phyloP scores from a whole-genome alignment of 345 rosid genomes.

The Carallia brachiata region DNA sequence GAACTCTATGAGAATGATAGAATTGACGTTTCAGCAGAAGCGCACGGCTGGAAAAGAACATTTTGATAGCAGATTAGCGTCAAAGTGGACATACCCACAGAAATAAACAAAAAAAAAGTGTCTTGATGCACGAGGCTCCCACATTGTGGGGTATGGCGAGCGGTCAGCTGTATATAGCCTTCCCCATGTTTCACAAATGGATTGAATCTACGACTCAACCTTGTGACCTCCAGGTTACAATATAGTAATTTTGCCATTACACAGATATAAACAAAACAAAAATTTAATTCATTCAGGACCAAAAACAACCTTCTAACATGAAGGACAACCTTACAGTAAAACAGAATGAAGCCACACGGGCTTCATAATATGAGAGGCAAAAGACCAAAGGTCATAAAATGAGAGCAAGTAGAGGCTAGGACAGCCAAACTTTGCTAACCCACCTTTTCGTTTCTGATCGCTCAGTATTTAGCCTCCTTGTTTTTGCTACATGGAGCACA shows the following conservation, averaged over 20 bases:
- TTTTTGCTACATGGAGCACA: constrained; percentile 27
- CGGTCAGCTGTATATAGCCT: not conserved
- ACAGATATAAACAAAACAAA: not conserved
- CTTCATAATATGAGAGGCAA: not conserved
- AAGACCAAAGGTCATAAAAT: too few species aligned
- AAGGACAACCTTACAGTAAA: constrained; percentile 1
- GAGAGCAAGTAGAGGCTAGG: not conserved
- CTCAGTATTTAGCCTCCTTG: constrained; percentile 22
- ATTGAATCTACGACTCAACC: too few species aligned
- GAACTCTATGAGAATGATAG: constrained; percentile 36
- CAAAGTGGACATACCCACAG: not conserved
- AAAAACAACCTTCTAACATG: not conserved
- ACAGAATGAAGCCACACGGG: not conserved
- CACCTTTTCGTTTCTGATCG: constrained; percentile 23
- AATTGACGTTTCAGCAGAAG: constrained; percentile 30
- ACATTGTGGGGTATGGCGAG: not conserved
- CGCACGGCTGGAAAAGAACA: constrained; percentile 17
- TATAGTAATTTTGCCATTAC: not conserved
- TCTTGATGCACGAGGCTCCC: too few species aligned
- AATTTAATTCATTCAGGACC: not conserved
- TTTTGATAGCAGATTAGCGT: constrained; percentile 3
- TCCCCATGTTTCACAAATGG: too few species aligned
- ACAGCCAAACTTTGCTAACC: not conserved
- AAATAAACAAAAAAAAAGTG: not conserved
- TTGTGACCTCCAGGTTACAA: too few species aligned